phyloP scores from a whole-genome alignment of 305 asterid species.

The Fraxinus dipetala region DNA sequence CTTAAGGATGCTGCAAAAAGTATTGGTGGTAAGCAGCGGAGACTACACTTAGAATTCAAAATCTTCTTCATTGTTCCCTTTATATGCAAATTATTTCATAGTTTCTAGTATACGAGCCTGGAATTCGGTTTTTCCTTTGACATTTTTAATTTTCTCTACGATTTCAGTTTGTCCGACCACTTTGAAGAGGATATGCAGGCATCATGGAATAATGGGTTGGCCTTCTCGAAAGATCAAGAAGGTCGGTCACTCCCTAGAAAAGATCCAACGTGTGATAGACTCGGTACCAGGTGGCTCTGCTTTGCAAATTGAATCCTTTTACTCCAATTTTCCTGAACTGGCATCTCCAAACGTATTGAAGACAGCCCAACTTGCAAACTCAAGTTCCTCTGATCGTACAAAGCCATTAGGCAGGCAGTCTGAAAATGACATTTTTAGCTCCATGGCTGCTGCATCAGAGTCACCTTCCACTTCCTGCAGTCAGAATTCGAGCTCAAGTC shows the following conservation, averaged over 20 bases:
- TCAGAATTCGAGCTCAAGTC: conserved; percentile 70
- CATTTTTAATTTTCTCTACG: not conserved
- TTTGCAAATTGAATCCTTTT: conserved; percentile 68
- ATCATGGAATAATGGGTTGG: conserved; percentile 90
- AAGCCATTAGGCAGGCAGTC: not conserved
- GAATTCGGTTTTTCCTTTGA: not conserved
- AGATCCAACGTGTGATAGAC: conserved; percentile 86
- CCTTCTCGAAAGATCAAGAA: conserved; percentile 83
- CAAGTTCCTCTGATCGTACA: not conserved
- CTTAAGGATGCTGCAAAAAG: conserved; percentile 89
- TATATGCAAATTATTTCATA: not conserved
- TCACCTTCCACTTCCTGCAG: conserved; percentile 74
- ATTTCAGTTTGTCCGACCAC: conserved; percentile 97
- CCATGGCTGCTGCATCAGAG: conserved; percentile 25
- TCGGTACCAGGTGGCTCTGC: conserved; percentile 83
- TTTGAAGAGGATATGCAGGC: conserved; percentile 95
- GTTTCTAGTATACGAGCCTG: not conserved
- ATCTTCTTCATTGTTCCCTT: not conserved
- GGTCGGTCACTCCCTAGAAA: conserved; percentile 34
- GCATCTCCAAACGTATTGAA: conserved; percentile 60
- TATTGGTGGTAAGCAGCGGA: conserved; percentile 69
- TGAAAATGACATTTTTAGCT: not conserved
- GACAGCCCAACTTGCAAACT: conserved; percentile 34
- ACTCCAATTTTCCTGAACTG: conserved; percentile 65
- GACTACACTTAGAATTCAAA: not conserved